Evolutionary conservation across 148 eudicot species (phyloP), one percentile per base, ranked within the genome.

Genomic region (Camellia sinensis): DNA sequence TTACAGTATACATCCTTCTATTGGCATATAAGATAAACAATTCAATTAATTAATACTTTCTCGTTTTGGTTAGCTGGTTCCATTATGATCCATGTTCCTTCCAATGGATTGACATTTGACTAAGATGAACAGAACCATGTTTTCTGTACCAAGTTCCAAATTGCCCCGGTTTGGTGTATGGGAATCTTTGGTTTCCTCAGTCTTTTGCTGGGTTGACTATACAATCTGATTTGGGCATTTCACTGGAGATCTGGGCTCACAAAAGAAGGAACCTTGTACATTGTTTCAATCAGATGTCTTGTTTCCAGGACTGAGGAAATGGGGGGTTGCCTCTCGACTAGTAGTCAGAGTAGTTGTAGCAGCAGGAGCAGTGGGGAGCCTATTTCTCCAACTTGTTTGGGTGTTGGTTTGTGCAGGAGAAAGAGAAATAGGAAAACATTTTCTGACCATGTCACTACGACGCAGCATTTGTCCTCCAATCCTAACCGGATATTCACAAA

Each of bases 251-350:
- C 80, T 80, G 71, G 71, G 71, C 14, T 74, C 11, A 21, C 56
- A 85, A 75, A 73, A 77, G 76, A 80, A 84, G 78, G 80, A 77
- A 78, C 70, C 70, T 81, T 65, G 11, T 45, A 44, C 78, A 63
- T 62, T 50, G 12, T 85, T 71, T 54, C 73, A 79, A 75, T 46
- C 75, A 66, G 68, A 89, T 90, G 92, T 80, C 75, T 62, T 82
- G 73, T 71, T 83, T 82, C 74, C 83, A 67, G 82, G 75, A 83
- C 82, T 89, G 87, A 87, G 80, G 75, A 80, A 84, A 97, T 97
- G 99, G 99, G 99, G 78, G 91, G 94, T 53, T 97, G 99, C 81
- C 69, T 91, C 81, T 97, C 99, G 45, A 85, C 92, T 76, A 89
- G 94, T 78, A 89, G 90, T 81, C 87, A 64, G 73, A 89, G 97